These are phyloP conservation scores for cucumber (Cucumis sativus) DNA, from an alignment of 306 rosid genomes.

Conservation along the genomic window Cucumber_9930_V3 NC_026656.2:19572501-19573000, in stretches of 20 bases:
- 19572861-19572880: neutral
- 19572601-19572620: too few relatives aligned
- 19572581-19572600: too few relatives aligned
- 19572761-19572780: neutral
- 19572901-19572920: constrained; percentile 1
- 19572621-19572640: too few relatives aligned
- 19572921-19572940: neutral
- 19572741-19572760: neutral
- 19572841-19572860: neutral
- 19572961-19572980: constrained; percentile 6
- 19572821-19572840: constrained; percentile 3
- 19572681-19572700: neutral
- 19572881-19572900: neutral
- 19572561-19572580: neutral
- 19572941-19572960: neutral
- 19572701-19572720: neutral
- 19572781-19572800: neutral
- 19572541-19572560: neutral
- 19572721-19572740: neutral
- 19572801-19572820: neutral
- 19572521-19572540: neutral
- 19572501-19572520: neutral
- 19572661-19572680: neutral
- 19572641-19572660: too few relatives aligned
- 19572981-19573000: neutral